phyloP scores from a whole-genome alignment of 495 filamentous ascomycete genomes.

The Talaromyces proteolyticus region DNA sequence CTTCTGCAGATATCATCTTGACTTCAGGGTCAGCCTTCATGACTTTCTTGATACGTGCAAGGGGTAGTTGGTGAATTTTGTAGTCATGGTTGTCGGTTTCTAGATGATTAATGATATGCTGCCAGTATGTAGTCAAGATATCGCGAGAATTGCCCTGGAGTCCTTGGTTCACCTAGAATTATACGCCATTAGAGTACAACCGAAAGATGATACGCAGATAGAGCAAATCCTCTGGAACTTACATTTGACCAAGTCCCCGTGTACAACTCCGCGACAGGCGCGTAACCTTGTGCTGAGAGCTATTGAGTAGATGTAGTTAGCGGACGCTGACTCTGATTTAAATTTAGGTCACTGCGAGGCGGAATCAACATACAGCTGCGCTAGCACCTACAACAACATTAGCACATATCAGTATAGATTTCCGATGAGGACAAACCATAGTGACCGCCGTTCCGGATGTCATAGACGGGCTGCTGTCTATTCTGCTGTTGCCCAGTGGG shows the following conservation, averaged over 20 bases:
- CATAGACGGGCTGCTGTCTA: slow-evolving; percentile 64
- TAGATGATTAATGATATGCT: slow-evolving; percentile 90
- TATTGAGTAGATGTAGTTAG: slow-evolving; percentile 5
- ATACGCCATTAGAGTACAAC: not conserved
- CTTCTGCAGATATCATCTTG: slow-evolving; percentile 99
- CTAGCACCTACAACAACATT: slow-evolving; percentile 60
- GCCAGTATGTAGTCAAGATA: slow-evolving; percentile 97
- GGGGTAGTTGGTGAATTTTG: slow-evolving; percentile 90
- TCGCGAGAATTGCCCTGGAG: slow-evolving; percentile 90
- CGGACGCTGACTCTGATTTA: slow-evolving; percentile 8
- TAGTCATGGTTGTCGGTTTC: slow-evolving; percentile 96
- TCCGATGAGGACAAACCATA: slow-evolving; percentile 59
- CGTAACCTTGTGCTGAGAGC: slow-evolving; percentile 72
- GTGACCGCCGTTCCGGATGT: slow-evolving; percentile 76
- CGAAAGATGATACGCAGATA: not conserved
- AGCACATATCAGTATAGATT: not conserved
- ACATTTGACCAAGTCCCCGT: slow-evolving; percentile 95
- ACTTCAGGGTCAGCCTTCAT: slow-evolving; percentile 99
- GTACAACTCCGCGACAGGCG: slow-evolving; percentile 80
- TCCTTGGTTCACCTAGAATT: slow-evolving; percentile 80
- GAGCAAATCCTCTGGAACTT: too few relatives aligned
- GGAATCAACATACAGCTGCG: slow-evolving; percentile 57
- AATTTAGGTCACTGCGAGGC: not conserved
- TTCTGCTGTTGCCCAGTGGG: slow-evolving; percentile 49
- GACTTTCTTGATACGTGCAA: slow-evolving; percentile 98